A percentile compares a stretch with the other conserved stretches of the same genome.
phyloP scores from a whole-genome alignment of 257 asterid genomes.

The Avicennia marina region DNA sequence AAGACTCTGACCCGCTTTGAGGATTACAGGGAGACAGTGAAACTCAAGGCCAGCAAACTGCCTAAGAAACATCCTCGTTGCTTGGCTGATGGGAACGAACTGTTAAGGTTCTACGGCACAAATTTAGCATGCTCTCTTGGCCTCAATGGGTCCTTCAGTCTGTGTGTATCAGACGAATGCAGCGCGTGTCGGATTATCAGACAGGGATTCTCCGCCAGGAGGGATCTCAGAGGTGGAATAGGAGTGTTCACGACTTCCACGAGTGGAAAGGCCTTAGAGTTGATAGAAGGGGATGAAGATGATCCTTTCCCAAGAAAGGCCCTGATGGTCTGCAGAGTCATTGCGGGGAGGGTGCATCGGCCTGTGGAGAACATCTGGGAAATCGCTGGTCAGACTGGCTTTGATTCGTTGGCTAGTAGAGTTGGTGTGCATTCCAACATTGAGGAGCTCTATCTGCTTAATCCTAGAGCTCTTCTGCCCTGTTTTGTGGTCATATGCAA shows the following conservation, averaged over 20 bases:
- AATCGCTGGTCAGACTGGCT: constrained; percentile 56
- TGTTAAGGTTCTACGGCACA: constrained; percentile 60
- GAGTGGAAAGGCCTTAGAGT: constrained; percentile 59
- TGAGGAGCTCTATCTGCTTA: constrained; percentile 72
- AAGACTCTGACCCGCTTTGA: constrained; percentile 73
- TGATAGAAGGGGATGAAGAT: constrained; percentile 28
- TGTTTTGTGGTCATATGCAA: constrained; percentile 71
- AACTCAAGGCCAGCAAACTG: constrained; percentile 58
- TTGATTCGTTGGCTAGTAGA: constrained; percentile 69
- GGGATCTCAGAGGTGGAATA: constrained; percentile 48
- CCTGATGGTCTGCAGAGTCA: constrained; percentile 58
- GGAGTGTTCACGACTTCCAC: constrained; percentile 74
- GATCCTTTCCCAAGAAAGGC: constrained; percentile 43
- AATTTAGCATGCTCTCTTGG: constrained; percentile 61
- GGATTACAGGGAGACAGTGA: constrained; percentile 62
- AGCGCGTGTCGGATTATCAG: constrained; percentile 51
- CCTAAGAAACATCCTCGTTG: constrained; percentile 77
- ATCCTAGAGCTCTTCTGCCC: constrained; percentile 60
- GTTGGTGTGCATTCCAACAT: constrained; percentile 63
- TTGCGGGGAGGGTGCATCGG: constrained; percentile 71
- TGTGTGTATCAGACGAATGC: constrained; percentile 51
- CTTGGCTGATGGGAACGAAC: constrained; percentile 70
- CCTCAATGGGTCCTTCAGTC: constrained; percentile 48
- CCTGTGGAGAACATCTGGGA: constrained; percentile 68
- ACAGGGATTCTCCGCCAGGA: constrained; percentile 50